Evolutionary conservation across 208 protist species (phyloP).

Genomic region (Phytomonas sp.): DNA sequence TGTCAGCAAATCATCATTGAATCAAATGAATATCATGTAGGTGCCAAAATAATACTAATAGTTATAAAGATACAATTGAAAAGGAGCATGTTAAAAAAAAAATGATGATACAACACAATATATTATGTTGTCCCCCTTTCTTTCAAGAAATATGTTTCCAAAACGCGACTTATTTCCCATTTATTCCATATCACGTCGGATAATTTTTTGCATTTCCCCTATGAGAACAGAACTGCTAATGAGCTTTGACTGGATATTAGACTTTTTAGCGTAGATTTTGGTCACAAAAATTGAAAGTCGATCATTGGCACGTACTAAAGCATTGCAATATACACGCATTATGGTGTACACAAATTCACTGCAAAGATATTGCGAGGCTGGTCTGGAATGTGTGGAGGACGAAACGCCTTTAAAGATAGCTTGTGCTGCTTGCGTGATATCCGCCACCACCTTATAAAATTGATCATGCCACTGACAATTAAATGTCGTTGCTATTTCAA

Average conservation of each 20-base stretch:
- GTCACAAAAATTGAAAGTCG: neutral
- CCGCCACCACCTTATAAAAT: slow-evolving; percentile 9
- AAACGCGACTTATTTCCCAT: neutral
- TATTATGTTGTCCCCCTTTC: neutral
- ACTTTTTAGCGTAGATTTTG: neutral
- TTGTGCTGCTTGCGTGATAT: neutral
- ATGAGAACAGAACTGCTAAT: neutral
- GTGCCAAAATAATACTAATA: neutral
- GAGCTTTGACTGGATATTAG: neutral
- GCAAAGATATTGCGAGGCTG: neutral
- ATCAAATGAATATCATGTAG: neutral
- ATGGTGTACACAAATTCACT: neutral
- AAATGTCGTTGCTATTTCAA: slow-evolving; percentile 28
- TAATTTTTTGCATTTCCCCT: neutral
- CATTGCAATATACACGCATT: neutral
- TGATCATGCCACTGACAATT: slow-evolving; percentile 28
- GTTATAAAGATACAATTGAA: neutral
- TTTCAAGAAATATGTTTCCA: neutral
- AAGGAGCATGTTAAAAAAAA: neutral
- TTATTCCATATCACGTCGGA: neutral
- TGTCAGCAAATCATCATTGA: neutral
- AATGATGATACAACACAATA: neutral
- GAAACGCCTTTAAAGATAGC: neutral
- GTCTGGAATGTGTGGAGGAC: neutral
- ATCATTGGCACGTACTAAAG: neutral